phyloP scores from a whole-genome alignment of 1,284 basidiomycete species.

The Papiliotrema nemorosa region DNA sequence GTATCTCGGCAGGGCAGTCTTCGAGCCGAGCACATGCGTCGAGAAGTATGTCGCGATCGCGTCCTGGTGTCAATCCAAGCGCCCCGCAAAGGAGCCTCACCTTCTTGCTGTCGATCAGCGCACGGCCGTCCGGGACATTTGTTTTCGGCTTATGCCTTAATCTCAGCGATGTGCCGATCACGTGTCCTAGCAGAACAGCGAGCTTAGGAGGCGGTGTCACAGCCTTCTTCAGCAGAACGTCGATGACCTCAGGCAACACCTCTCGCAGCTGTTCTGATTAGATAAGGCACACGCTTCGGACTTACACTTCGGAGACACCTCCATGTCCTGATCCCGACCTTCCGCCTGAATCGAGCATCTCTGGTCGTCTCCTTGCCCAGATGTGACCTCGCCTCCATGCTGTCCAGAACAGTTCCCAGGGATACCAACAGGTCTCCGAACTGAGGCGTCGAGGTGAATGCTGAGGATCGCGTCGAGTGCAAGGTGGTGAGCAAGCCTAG shows the following conservation, averaged over 20 bases:
- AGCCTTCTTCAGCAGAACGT: conserved; percentile 29
- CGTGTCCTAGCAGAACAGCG: conserved; percentile 37
- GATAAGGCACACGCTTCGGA: neutral
- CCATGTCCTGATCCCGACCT: conserved; percentile 38
- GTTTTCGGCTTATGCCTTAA: conserved; percentile 19
- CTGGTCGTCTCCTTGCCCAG: conserved; percentile 15
- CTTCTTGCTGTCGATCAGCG: conserved; percentile 32
- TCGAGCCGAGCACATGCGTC: conserved; percentile 39
- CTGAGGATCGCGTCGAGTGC: conserved; percentile 17
- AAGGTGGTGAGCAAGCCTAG: conserved; percentile 32
- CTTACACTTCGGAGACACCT: conserved; percentile 32
- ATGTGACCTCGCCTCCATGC: conserved; percentile 24
- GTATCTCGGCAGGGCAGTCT: conserved; percentile 31
- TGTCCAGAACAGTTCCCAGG: conserved; percentile 39
- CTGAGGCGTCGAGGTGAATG: conserved; percentile 24
- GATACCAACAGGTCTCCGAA: conserved; percentile 34
- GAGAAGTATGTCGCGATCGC: conserved; percentile 36
- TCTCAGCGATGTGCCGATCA: conserved; percentile 39
- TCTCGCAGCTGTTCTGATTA: conserved; percentile 18
- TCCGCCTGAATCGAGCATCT: conserved; percentile 24
- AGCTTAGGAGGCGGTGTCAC: conserved; percentile 22
- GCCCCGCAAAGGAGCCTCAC: conserved; percentile 6
- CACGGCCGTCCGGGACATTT: conserved; percentile 17
- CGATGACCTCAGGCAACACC: conserved; percentile 29
- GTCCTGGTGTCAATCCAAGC: conserved; percentile 17